Percentiles rank a stretch among this genome's conserved stretches.
Evolutionary conservation across 176 grass and related monocot genomes (phyloP).

Genomic region (Rhynchospora pubera): DNA sequence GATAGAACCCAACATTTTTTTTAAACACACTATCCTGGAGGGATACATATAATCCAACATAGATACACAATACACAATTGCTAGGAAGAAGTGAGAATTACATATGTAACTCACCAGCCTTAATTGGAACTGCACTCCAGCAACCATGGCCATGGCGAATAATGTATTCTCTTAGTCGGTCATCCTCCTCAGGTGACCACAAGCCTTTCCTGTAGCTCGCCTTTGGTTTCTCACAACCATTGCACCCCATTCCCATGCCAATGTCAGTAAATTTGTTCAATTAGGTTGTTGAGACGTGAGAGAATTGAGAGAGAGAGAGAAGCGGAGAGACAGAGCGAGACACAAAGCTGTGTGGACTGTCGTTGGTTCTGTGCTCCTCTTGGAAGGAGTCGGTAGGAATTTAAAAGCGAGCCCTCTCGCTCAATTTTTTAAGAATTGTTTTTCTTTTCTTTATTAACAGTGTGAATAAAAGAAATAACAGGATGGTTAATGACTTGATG

Average conservation of each 20-base stretch:
- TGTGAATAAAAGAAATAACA: not conserved
- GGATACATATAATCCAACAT: not conserved
- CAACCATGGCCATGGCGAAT: slow-evolving; percentile 65
- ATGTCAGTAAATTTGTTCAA: slow-evolving; percentile 3
- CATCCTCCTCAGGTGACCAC: slow-evolving; percentile 95
- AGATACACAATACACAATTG: not conserved
- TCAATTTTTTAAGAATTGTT: not conserved
- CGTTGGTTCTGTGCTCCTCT: not conserved
- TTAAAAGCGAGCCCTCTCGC: not conserved
- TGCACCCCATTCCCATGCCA: slow-evolving; percentile 54
- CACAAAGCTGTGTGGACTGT: not conserved
- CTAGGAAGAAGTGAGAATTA: not conserved
- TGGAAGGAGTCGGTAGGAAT: not conserved
- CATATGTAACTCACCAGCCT: slow-evolving; percentile 50
- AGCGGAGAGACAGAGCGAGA: not conserved
- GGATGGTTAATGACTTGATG: not conserved
- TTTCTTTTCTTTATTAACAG: not conserved
- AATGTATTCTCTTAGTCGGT: slow-evolving; percentile 71
- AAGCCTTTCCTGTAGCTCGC: slow-evolving; percentile 62
- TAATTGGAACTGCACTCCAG: slow-evolving; percentile 71
- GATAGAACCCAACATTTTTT: too few species aligned
- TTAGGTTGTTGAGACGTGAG: not conserved
- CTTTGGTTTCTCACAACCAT: slow-evolving; percentile 82
- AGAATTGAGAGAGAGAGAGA: not conserved
- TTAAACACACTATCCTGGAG: too few species aligned